Base-by-base conservation (phyloP, 1,139 yeast species). In the Yamadazyma blattariae region DNA sequence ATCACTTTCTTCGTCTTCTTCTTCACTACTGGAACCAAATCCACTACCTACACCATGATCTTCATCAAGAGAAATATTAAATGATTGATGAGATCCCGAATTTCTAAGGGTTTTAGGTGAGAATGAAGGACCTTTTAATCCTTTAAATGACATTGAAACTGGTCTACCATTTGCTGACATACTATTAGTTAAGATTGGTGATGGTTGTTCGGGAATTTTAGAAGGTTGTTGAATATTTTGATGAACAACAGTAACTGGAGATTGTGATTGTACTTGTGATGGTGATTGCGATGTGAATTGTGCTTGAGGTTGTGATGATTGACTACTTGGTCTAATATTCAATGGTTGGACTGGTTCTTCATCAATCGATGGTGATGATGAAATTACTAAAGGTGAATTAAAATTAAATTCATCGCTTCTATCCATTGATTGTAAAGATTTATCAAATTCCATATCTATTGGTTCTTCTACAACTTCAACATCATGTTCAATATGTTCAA, bases 71-170 rank as follows among this genome's bases (percentile, higher is more conserved):
- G 71, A 61, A 15, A 67, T 46, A 36, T 61, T 67, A 41, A 69
- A 64, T 24, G 72, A 68, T 50, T 69, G 74, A 43, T 69, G 74
- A 4, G 73, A 67, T 20, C 59, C 70, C 17, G 64, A 58, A 29
- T 51, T 56, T 37, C 71, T 48, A 21, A 67, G 46, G 27, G 56
- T 64, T 29, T 48, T 52, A 5, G 56, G 52, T 15, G 65, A 39
- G 46, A 78, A 74, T 1, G 77, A 64, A 1, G 87, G 82, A 0
- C 79, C 82, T 37, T 63, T 70, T 39, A 81, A 56, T 0, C 88
- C 88, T 45, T 73, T 72, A 56, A 79, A 80, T 1, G 88, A 79
- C 82, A 79, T 74, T 2, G 86, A 79, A 5, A 17, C 7, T 17
- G 19, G 19, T 17, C 19, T 17, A 7, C 7, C 7, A 17, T 17